phyloP scores from a whole-genome alignment of 148 eudicot species.

The Bassia scoparia region DNA sequence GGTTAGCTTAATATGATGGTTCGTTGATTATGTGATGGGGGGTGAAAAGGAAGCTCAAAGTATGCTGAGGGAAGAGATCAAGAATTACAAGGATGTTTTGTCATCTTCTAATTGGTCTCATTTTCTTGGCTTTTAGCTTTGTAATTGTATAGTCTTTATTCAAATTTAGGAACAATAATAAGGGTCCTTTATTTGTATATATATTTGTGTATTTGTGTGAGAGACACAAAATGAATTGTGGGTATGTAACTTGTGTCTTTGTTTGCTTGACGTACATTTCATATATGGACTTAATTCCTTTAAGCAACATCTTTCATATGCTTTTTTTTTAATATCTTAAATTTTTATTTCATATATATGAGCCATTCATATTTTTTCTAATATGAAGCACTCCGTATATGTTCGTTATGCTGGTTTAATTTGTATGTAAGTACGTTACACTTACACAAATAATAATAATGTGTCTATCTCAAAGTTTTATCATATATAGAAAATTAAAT shows the following conservation, averaged over 20 bases:
- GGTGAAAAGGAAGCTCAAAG: neutral
- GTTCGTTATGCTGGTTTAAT: too few relatives aligned
- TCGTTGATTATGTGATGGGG: neutral
- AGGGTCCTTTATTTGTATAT: too few relatives aligned
- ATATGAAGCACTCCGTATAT: too few relatives aligned
- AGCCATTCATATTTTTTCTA: too few relatives aligned
- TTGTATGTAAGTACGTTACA: too few relatives aligned
- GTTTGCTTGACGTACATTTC: neutral
- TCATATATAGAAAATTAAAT: too few relatives aligned
- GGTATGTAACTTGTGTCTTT: neutral
- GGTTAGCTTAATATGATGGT: neutral
- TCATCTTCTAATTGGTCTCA: neutral
- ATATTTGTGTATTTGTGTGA: neutral
- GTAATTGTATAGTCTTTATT: neutral
- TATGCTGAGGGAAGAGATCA: neutral
- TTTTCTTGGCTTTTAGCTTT: conserved; percentile 1
- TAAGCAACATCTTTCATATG: neutral
- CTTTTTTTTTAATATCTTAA: too few relatives aligned
- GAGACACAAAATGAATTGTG: conserved; percentile 7
- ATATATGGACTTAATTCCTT: too few relatives aligned
- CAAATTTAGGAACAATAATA: conserved; percentile 7
- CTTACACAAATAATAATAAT: too few relatives aligned
- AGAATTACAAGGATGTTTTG: neutral
- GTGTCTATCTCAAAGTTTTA: too few relatives aligned
- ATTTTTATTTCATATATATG: too few relatives aligned